Evolutionary conservation across 345 rosid genomes (phyloP).

Genomic region (Trapa incisa): DNA sequence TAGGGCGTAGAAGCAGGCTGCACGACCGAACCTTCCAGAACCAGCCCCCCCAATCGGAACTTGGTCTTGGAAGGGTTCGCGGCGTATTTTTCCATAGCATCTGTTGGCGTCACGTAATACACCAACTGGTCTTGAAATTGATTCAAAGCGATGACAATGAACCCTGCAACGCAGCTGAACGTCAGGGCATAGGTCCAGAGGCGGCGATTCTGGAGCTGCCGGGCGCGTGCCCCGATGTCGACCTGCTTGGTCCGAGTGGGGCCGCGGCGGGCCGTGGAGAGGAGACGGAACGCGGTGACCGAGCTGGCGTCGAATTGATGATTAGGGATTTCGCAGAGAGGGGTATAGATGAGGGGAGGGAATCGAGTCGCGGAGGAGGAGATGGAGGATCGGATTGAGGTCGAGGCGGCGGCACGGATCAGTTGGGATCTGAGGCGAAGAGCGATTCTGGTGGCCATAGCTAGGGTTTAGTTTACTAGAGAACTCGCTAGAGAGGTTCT

Average conservation of each 20-base stretch:
- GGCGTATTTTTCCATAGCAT: conserved; percentile 67
- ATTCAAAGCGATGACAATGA: conserved; percentile 68
- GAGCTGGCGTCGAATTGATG: conserved; percentile 3
- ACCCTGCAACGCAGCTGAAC: conserved; percentile 81
- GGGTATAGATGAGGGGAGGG: conserved; percentile 16
- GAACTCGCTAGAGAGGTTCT: no score
- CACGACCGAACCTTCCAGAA: conserved; percentile 83
- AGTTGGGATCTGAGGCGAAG: conserved; percentile 45
- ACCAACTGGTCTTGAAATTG: conserved; percentile 84
- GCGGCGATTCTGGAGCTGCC: conserved; percentile 86
- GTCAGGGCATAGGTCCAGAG: conserved; percentile 83
- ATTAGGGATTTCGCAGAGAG: conserved; percentile 12
- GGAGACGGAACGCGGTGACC: conserved; percentile 28
- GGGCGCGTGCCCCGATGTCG: conserved; percentile 79
- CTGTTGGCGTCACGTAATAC: conserved; percentile 75
- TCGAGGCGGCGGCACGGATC: conserved; percentile 7
- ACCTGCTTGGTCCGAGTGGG: conserved; percentile 48
- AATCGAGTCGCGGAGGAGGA: conserved; percentile 17
- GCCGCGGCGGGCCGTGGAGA: conserved; percentile 51
- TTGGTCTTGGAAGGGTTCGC: conserved; percentile 51
- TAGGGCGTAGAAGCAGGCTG: conserved; percentile 60
- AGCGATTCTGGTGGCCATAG: conserved; percentile 49
- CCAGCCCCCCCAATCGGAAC: conserved; percentile 79
- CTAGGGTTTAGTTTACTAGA: no score
- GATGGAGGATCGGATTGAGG: conserved; percentile 15